These are phyloP conservation scores for Mycena sp. DNA, from an alignment of 1,284 basidiomycete species.

Conservation along the genomic window DNA sequence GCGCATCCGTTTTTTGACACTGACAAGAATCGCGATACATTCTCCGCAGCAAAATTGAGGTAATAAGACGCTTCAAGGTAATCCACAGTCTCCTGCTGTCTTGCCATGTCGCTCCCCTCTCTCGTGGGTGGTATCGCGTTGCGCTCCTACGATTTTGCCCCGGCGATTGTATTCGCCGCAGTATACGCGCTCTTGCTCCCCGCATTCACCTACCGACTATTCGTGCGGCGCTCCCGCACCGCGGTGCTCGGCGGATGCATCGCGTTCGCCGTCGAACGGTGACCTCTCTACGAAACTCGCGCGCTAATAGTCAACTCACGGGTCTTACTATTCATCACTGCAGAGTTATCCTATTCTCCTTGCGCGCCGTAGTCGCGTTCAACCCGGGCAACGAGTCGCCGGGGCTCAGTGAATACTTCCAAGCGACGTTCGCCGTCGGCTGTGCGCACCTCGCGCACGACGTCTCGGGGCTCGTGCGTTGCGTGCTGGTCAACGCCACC, in stretches of 20 bases:
- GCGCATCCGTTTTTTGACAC: too few relatives aligned
- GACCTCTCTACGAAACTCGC: background rate
- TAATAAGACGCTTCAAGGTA: background rate
- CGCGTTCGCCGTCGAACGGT: constrained; percentile 23
- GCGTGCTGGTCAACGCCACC: constrained; percentile 43
- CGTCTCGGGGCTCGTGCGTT: constrained; percentile 37
- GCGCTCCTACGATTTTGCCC: constrained; percentile 20
- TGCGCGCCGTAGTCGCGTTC: constrained; percentile 42
- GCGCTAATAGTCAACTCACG: background rate
- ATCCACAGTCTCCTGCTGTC: background rate
- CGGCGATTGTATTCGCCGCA: constrained; percentile 10
- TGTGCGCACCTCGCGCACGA: constrained; percentile 42
- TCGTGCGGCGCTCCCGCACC: constrained; percentile 3
- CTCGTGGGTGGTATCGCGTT: constrained; percentile 25
- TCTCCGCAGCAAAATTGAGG: background rate
- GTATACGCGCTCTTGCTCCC: constrained; percentile 23
- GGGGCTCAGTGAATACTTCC: constrained; percentile 43
- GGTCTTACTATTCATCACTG: background rate
- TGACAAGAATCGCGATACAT: background rate
- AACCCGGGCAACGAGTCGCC: constrained; percentile 32
- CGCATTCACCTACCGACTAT: constrained; percentile 12
- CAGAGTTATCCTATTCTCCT: constrained; percentile 34
- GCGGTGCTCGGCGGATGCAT: background rate
- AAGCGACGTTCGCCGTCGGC: constrained; percentile 40
- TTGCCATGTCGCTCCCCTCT: constrained; percentile 17